Evolutionary conservation across 2,329 filamentous ascomycete genomes (phyloP).

Genomic region (Claviceps sp.): DNA sequence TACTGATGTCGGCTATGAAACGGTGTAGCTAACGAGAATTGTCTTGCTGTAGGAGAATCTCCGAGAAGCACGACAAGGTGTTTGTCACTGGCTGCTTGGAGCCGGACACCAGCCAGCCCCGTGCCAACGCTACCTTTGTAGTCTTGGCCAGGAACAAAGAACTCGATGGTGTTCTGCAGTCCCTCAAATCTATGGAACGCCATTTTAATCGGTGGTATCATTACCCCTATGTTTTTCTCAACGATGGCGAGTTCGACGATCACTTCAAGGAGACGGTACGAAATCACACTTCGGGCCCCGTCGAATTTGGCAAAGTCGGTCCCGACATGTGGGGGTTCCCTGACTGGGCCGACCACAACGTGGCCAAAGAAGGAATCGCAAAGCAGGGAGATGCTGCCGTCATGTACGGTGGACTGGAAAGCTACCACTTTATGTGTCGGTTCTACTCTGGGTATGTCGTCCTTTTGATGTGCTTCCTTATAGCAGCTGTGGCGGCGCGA

Average conservation of each 20-base stretch:
- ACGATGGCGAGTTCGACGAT: conserved; percentile 93
- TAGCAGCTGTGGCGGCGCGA: background rate
- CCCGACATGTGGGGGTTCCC: conserved; percentile 91
- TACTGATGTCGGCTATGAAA: background rate
- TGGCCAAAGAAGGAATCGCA: conserved; percentile 87
- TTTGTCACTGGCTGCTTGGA: conserved; percentile 85
- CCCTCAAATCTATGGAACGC: conserved; percentile 91
- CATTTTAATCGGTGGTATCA: conserved; percentile 99
- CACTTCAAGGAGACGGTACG: conserved; percentile 78
- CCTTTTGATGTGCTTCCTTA: background rate
- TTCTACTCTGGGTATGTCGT: conserved; percentile 84
- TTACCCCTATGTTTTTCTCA: conserved; percentile 96
- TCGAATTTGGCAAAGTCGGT: conserved; percentile 92
- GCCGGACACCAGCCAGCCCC: conserved; percentile 61
- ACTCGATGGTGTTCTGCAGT: conserved; percentile 88
- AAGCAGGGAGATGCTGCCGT: conserved; percentile 95
- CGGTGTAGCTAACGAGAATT: background rate
- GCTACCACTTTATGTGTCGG: conserved; percentile 97
- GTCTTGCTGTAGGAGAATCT: conserved; percentile 63
- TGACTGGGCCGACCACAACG: conserved; percentile 88
- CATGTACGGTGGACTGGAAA: conserved; percentile 98
- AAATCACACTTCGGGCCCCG: conserved; percentile 77
- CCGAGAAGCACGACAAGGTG: conserved; percentile 92
- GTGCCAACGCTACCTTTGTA: conserved; percentile 91
- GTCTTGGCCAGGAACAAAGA: conserved; percentile 94